Evolutionary conservation across 208 protist genomes (phyloP).

Genomic region (Tritrichomonas musculus): DNA sequence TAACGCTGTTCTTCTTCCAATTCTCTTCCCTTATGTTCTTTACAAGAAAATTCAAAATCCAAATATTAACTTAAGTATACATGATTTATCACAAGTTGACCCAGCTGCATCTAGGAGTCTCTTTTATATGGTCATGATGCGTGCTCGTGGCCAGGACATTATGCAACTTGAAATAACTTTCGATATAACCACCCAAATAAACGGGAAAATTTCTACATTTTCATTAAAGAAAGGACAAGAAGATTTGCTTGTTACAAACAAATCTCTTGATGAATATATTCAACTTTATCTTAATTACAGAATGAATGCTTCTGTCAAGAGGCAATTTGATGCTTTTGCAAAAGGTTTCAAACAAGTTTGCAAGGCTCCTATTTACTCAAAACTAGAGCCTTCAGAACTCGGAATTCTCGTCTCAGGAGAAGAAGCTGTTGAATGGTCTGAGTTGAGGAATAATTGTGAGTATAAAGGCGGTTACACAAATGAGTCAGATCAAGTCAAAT

Average conservation of each 20-base stretch:
- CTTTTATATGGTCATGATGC: conserved; percentile 15
- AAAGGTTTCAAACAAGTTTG: not conserved
- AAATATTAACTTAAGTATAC: conserved; percentile 14
- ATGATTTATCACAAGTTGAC: conserved; percentile 43
- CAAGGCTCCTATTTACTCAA: not conserved
- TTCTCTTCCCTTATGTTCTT: conserved; percentile 65
- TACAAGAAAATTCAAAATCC: conserved; percentile 40
- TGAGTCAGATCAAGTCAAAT: conserved; percentile 38
- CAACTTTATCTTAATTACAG: conserved; percentile 27
- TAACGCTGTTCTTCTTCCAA: conserved; percentile 76
- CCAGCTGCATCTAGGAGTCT: not conserved
- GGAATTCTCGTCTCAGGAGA: not conserved
- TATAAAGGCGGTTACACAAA: conserved; percentile 56
- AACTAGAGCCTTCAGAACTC: not conserved
- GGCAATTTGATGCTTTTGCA: not conserved
- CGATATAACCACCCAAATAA: conserved; percentile 35
- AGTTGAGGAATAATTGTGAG: not conserved
- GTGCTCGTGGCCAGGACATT: not conserved
- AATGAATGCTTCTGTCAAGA: not conserved
- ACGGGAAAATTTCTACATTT: conserved; percentile 17
- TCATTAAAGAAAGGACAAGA: conserved; percentile 38
- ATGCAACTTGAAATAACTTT: not conserved
- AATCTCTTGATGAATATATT: conserved; percentile 47
- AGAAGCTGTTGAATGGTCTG: not conserved
- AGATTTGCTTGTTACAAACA: conserved; percentile 43